Base-by-base conservation (phyloP, 2,329 filamentous ascomycete species). In the Epichloe glyceriae region DNA sequence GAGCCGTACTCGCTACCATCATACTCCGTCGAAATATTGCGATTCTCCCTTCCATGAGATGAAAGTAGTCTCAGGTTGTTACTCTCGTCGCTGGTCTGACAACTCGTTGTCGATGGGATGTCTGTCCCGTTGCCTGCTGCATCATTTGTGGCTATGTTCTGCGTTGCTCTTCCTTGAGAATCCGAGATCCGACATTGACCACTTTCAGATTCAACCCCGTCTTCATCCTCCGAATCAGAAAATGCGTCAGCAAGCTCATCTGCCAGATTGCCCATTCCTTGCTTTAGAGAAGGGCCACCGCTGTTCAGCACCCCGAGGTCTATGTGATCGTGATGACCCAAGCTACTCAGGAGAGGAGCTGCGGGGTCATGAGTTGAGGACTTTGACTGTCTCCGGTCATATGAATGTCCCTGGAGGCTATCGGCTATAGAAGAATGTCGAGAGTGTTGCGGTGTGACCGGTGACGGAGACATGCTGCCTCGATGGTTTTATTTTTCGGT, bases 241-340 rank as follows among this genome's bases (percentile, higher is more conserved):
- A 85, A 80, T 4, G 83, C 82, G 60, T 86, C 85, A 1, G 84
- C 87, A 46, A 93, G 71, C 66, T 93, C 87, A 65, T 91, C 87
- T 2, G 87, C 87, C 46, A 93, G 67, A 58, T 88, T 90, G 34
- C 86, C 87, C 55, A 88, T 71, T 8, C 83, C 83, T 54, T 79
- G 79, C 47, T 69, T 70, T 3, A 64, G 63, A 22, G 65, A 68
- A 44, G 65, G 65, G 38, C 66, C 73, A 41, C 66, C 69, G 50
- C 63, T 64, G 52, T 67, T 65, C 46, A 75, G 70, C n/a, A 70
- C 64, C 52, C 66, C 67, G 48, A 77, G 63, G 50, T 75, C 72
- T n/a, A 71, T 62, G 37, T 61, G 62, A 57, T 78, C 75, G 52
- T 70, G 67, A 50, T 74, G 72, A 58, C 70, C 72, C 58, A 72